A percentile compares a stretch with the other conserved stretches of the same genome.
Evolutionary conservation across 495 filamentous ascomycete species (phyloP).

Genomic region (Penicilliopsis zonata): DNA sequence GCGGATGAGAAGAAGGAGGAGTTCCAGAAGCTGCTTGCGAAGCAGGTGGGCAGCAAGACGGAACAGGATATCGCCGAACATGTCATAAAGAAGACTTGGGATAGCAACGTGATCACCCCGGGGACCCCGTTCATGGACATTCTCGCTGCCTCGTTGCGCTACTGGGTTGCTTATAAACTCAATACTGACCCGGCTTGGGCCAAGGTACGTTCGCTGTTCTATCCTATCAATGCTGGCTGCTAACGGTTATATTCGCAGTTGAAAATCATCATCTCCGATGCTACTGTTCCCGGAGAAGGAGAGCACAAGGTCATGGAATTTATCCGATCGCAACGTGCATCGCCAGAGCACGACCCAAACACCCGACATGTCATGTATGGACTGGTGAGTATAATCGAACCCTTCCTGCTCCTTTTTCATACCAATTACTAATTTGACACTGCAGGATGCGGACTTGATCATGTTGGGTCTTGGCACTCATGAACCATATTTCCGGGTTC

Average conservation of each 20-base stretch:
- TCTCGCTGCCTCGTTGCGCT: conserved; percentile 78
- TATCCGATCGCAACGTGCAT: conserved; percentile 81
- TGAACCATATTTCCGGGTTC: conserved; percentile 92
- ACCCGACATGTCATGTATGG: conserved; percentile 94
- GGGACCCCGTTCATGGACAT: conserved; percentile 99
- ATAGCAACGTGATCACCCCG: conserved; percentile 93
- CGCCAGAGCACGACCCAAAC: conserved; percentile 88
- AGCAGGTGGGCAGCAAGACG: conserved; percentile 48
- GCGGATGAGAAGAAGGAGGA: conserved; percentile 87
- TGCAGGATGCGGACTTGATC: conserved; percentile 85
- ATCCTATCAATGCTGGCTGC: conserved; percentile 1
- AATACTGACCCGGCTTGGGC: conserved; percentile 96
- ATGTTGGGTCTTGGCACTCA: conserved; percentile 97
- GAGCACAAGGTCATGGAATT: conserved; percentile 99
- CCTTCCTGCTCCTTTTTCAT: not conserved
- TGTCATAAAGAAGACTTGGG: conserved; percentile 84
- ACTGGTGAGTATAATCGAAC: conserved; percentile 30
- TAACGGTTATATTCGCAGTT: conserved; percentile 40
- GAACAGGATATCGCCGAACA: conserved; percentile 49
- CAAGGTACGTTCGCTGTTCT: conserved; percentile 34
- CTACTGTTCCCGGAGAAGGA: conserved; percentile 92
- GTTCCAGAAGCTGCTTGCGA: conserved; percentile 65
- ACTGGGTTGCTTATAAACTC: conserved; percentile 94
- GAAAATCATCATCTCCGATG: conserved; percentile 97
- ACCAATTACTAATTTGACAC: not conserved